Base-by-base conservation (phyloP, 2,329 filamentous ascomycete species). In the Ascochyta fabae region DNA sequence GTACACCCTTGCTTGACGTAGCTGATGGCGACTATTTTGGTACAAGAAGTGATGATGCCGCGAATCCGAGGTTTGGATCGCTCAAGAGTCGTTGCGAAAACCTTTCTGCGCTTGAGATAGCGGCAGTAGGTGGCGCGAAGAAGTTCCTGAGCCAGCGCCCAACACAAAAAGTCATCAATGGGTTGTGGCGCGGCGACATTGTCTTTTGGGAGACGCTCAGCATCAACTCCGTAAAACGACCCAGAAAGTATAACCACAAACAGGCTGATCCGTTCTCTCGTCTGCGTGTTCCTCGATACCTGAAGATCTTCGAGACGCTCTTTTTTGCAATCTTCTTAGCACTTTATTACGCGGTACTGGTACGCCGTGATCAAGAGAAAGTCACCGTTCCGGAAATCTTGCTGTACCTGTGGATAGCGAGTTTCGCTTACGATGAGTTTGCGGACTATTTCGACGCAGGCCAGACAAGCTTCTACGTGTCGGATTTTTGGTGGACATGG, bases 81-180 rank as follows among this genome's bases (percentile, higher is more conserved):
- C 86, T 89, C 26, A 89, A 88, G 0, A 83, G 85, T 0, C 84
- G 87, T 1, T 96, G 96, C 71, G 86, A 87, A 33, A 87, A 88
- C 16, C 81, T 96, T 43, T 96, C 95, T 72, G 92, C 91, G 1
- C 81, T 98, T 15, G 92, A 96, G 71, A 93, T 96, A 67, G 92
- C 91, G 24, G 88, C 89, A 41, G 86, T 96, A 19, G 88, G 88
- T 12, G 84, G 90, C 55, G 90, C 91, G 27, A 96, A 96, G 77
- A 89, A 89, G 41, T 96, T 96, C 64, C 82, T 96, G 33, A 88
- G 88, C 68, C 91, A 96, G 73, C 83, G 84, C 56, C 85, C 90
- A 3, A 89, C 96, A 10, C 92, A 96, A 71, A 90, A 89, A 67
- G 89, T 96, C 62, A 86, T 96, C 59, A 88, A 89, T 41, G 89